Conservation (phyloP, 345 rosid species). For the Isatis tinctoria region DNA sequence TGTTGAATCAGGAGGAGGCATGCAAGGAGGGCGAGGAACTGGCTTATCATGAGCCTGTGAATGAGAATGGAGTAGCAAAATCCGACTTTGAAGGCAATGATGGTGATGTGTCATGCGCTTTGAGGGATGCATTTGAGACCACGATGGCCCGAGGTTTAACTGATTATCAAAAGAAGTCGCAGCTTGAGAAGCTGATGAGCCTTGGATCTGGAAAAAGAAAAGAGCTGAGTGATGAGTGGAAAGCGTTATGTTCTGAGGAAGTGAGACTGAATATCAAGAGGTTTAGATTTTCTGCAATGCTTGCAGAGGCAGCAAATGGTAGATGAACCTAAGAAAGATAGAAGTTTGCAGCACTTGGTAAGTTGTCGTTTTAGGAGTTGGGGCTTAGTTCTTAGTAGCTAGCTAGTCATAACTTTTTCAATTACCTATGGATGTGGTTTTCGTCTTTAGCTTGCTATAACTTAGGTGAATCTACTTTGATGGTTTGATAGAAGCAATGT, state of each 20-base stretch:
- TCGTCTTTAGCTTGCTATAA: background rate
- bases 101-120: background rate
- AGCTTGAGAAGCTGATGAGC: slow-evolving; percentile 10
- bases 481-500: too few species aligned
- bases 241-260: slow-evolving; percentile 2
- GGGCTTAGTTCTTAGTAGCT: background rate
- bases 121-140: slow-evolving; percentile 26
- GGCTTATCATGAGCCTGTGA: background rate
- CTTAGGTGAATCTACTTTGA: too few species aligned
- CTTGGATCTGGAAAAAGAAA: background rate
- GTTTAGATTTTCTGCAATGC: background rate
- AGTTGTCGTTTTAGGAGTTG: background rate
- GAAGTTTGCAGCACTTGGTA: background rate
- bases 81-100: background rate
- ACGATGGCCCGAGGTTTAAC: background rate
- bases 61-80: background rate
- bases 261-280: background rate
- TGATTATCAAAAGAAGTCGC: slow-evolving; percentile 10
- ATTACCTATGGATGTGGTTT: background rate
- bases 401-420: background rate
- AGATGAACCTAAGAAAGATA: background rate
- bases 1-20: background rate
- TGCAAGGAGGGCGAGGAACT: background rate
- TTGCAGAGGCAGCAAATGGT: slow-evolving; percentile 8
- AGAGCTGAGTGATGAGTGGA: slow-evolving; percentile 25